These are phyloP conservation scores for Rhizodiscina lignyota DNA, from an alignment of 495 filamentous ascomycete genomes.

Conservation along the genomic window DNA sequence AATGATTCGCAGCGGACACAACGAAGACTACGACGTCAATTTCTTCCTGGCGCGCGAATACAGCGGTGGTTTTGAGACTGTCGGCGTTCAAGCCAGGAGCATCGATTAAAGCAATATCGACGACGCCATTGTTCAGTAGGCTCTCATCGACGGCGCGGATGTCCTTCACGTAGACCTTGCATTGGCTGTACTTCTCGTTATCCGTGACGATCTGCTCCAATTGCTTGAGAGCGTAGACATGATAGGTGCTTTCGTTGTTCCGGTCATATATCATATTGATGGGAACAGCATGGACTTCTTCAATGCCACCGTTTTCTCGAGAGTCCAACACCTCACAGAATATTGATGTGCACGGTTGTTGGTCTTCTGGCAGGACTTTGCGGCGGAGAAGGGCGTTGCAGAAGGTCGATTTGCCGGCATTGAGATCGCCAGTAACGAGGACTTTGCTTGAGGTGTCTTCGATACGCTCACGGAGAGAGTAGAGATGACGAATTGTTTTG, in stretches of 20 bases:
- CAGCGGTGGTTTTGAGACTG: slow-evolving; percentile 88
- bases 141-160: slow-evolving; percentile 83
- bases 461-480: slow-evolving; percentile 75
- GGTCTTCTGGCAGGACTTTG: slow-evolving; percentile 88
- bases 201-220: slow-evolving; percentile 83
- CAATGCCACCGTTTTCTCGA: slow-evolving; percentile 71
- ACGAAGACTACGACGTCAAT: slow-evolving; percentile 99
- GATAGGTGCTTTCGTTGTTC: slow-evolving; percentile 85
- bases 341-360: slow-evolving; percentile 96
- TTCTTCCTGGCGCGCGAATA: slow-evolving; percentile 93
- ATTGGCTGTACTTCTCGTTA: slow-evolving; percentile 73
- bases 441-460: slow-evolving; percentile 98
- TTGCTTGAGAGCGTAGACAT: slow-evolving; percentile 57
- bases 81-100: slow-evolving; percentile 91
- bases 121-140: slow-evolving; percentile 88
- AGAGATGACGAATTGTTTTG: slow-evolving; percentile 79
- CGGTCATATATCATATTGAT: slow-evolving; percentile 54
- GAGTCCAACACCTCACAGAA: slow-evolving; percentile 96
- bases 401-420: slow-evolving; percentile 96
- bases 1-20: slow-evolving; percentile 92
- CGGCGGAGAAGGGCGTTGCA: slow-evolving; percentile 88
- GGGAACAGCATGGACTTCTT: slow-evolving; percentile 92
- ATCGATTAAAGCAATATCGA: slow-evolving; percentile 95
- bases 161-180: slow-evolving; percentile 94
- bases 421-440: slow-evolving; percentile 89